Percentiles rank a stretch among this genome's conserved stretches.
phyloP scores from a whole-genome alignment of 2,329 filamentous ascomycete species.

The Diaporthe vaccinii region DNA sequence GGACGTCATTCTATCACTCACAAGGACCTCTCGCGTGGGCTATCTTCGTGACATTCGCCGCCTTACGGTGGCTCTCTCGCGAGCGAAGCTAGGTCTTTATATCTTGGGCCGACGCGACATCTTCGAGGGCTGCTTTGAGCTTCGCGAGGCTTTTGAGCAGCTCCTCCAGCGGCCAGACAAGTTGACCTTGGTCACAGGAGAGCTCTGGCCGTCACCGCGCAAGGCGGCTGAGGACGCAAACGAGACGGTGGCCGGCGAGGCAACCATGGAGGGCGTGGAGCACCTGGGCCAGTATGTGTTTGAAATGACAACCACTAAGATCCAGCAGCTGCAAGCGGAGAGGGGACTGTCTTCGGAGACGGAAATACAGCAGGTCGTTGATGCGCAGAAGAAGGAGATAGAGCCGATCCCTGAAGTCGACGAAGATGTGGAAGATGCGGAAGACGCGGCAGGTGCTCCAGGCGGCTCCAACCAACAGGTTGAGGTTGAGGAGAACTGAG shows the following conservation, averaged over 20 bases:
- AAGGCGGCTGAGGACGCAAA: conserved; percentile 59
- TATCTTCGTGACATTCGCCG: conserved; percentile 95
- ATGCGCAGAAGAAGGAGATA: conserved; percentile 43
- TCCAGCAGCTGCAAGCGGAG: conserved; percentile 63
- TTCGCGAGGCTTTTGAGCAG: conserved; percentile 86
- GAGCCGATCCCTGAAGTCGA: conserved; percentile 50
- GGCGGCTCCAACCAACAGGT: conserved; percentile 48
- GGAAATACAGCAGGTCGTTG: conserved; percentile 44
- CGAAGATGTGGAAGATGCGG: conserved; percentile 43
- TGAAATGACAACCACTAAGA: conserved; percentile 85
- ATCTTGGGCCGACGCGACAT: conserved; percentile 89
- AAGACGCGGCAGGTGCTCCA: conserved; percentile 46
- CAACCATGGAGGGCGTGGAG: conserved; percentile 90
- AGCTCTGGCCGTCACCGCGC: conserved; percentile 83
- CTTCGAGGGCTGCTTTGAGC: conserved; percentile 90
- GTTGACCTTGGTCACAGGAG: conserved; percentile 83
- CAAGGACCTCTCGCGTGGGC: conserved; percentile 87
- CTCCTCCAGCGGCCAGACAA: conserved; percentile 85
- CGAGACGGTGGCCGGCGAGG: conserved; percentile 67
- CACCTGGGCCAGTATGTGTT: conserved; percentile 96
- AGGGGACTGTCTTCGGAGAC: conserved; percentile 48
- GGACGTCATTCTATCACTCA: conserved; percentile 95
- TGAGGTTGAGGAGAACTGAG: conserved; percentile 49
- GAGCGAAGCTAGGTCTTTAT: conserved; percentile 91
- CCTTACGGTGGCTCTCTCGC: conserved; percentile 93